Evolutionary conservation across 139 green algal genomes (phyloP), one percentile per base, ranked within the genome.

Genomic region (Chlamydomonas sp.): DNA sequence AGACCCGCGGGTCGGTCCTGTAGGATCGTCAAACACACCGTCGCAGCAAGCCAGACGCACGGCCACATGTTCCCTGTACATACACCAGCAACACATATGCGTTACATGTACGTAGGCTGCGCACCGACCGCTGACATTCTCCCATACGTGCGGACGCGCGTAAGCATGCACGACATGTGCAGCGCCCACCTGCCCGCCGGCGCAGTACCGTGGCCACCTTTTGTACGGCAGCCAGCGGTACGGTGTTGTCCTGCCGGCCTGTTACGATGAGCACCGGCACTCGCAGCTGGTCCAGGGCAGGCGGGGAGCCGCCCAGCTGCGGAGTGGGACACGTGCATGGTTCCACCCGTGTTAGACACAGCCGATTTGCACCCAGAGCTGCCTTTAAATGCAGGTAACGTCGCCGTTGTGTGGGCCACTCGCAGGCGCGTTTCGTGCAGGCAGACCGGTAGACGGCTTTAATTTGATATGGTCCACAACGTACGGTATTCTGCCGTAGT

Each of bases 211-310:
- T 68, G 9, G 58, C 58, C 68, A 85, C 68, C 68, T 5, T 7
- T 68, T 69, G 68, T 68, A 17, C 80, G 16, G 68, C 16, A 58
- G 68, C 16, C 59, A 85, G 59, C 57, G 80, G 80, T 58, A 85
- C 80, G 20, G 68, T 61, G 1, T 17, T 2, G 80, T 85, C 80
- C 68, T 69, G 10, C 31, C 58, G 5, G 7, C 80, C 80, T 58
- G 68, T 58, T 7, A 85, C 16, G 58, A 85, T 59, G 16, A 85
- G 80, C 58, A 85, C 80, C 68, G 80, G 80, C 16, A 76, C 57
- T 5, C 68, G 68, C 3, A 85, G 58, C 17, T 64, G 49, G 2
- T 60, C 58, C 68, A 85, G 66, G 2, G 66, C 58, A 3, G 57
- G 80, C 4, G 80, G 80, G 0, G 67, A 3, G 20, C 63, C 67